Evolutionary conservation across 139 green algal genomes (phyloP).

Genomic region (Zygnema circumcarinatum): DNA sequence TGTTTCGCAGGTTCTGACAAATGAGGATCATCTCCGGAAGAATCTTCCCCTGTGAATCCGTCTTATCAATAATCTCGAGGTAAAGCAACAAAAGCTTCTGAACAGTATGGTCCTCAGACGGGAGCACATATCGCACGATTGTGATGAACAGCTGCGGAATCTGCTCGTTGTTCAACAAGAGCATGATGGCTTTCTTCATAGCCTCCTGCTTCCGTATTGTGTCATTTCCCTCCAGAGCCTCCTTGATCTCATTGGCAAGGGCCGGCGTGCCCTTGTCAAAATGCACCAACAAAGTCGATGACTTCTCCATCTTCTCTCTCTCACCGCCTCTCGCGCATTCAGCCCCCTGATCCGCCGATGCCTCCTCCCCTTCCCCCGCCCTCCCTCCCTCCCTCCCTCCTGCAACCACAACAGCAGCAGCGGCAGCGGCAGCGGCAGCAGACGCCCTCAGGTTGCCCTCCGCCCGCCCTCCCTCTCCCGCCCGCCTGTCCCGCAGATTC

Average conservation of each 20-base stretch:
- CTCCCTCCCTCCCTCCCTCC: too few species aligned
- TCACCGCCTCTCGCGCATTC: too few species aligned
- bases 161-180: conserved; percentile 93
- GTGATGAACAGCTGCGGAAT: conserved; percentile 98
- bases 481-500: too few species aligned
- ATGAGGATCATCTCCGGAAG: conserved; percentile 99
- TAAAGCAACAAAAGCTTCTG: conserved; percentile 99
- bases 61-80: conserved; percentile 99
- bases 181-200: conserved; percentile 94
- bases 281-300: conserved; percentile 93
- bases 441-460: too few species aligned
- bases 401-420: too few species aligned
- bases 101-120: conserved; percentile 95
- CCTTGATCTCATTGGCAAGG: conserved; percentile 87
- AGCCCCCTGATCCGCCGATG: too few species aligned
- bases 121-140: conserved; percentile 98
- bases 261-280: conserved; percentile 79
- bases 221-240: conserved; percentile 89
- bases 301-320: conserved; percentile 61
- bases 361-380: too few species aligned
- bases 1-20: conserved; percentile 99
- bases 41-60: conserved; percentile 90
- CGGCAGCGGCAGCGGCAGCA: too few species aligned
- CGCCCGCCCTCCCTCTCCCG: too few species aligned
- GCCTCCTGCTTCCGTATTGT: conserved; percentile 81